Evolutionary conservation across 805 yeast species (phyloP), one percentile per base, ranked within the genome.

Genomic region (Yarrowia sp.): DNA sequence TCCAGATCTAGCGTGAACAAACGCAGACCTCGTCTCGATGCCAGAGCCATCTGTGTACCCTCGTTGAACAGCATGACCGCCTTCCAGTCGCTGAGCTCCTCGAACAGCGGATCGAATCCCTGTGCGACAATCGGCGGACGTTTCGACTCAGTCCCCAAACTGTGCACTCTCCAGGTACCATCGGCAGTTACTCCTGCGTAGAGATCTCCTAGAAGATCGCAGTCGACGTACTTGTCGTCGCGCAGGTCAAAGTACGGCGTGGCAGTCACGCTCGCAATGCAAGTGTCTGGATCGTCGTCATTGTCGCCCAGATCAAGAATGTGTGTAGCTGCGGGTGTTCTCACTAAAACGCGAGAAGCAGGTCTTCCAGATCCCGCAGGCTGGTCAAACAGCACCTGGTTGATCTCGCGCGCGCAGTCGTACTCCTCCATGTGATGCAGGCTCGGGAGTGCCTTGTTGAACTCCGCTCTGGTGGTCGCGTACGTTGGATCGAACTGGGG

Each of bases 121-220:
- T 55, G 61, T 1, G 29, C 27, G 10, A 38, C 9, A 10, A 55
- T 21, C 2, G 46, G 44, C 6, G 46, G 44, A n/a, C 2, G 6
- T 7, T 4, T 6, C 6, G 9, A 3, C 13, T 38, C 29, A 2
- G 19, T 19, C 5, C 4, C 47, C 27, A 31, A n/a, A 9, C 12
- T 13, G 35, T 55, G 31, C 14, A 55, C 14, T 19, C 61, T 12
- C 46, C 46, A 55, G 6, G 61, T 55, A 38, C 61, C 61, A 22
- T 55, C 61, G 3, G 47, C 47, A 9, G 47, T 39, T 5, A 36
- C 41, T 3, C 38, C 47, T 3, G 61, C 61, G n/a, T 19, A 38
- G 13, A 13, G 4, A n/a, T 36, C 21, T 1, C 29, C 47, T 14
- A 9, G 12, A 3, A 55, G 4, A 27, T 55, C 61, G 16, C 61